Conservation (phyloP, 805 yeast genomes). For the Candida methanosorbosa region DNA sequence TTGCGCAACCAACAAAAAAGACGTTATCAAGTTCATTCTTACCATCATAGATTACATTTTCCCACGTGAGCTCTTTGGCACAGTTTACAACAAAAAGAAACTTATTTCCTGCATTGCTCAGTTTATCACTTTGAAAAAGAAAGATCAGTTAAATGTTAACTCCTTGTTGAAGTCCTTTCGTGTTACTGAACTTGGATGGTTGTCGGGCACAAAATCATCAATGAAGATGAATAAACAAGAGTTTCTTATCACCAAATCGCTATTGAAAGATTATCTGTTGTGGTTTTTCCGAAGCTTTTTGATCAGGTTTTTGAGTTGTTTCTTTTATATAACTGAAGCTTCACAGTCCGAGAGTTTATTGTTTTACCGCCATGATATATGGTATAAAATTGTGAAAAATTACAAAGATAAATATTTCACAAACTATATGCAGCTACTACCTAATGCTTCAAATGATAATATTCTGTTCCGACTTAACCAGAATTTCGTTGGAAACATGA, state of each 20-base stretch:
- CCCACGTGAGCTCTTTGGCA: constrained; percentile 47
- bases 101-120: constrained; percentile 28
- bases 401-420: constrained; percentile 36
- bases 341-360: constrained; percentile 29
- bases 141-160: too few relatives aligned
- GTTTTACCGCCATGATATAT: constrained; percentile 50
- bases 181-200: too few relatives aligned
- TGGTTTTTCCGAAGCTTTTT: constrained; percentile 53
- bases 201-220: too few relatives aligned
- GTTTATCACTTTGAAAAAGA: constrained; percentile 28
- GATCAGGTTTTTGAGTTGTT: constrained; percentile 35
- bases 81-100: constrained; percentile 33
- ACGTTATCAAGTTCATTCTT: constrained; percentile 34
- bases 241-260: constrained; percentile 23
- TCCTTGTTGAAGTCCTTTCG: too few relatives aligned
- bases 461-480: constrained; percentile 10
- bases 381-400: constrained; percentile 37
- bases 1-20: constrained; percentile 19
- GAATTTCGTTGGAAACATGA: constrained; percentile 30
- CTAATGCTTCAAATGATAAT: constrained; percentile 5
- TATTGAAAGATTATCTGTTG: constrained; percentile 33
- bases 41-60: constrained; percentile 37
- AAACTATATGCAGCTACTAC: constrained; percentile 22
- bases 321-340: constrained; percentile 62
- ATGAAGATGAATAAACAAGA: constrained; percentile 42